Evolutionary conservation across 2,329 filamentous ascomycete genomes (phyloP).

Genomic region (Ophiognomonia clavigignenti-juglandacearum): DNA sequence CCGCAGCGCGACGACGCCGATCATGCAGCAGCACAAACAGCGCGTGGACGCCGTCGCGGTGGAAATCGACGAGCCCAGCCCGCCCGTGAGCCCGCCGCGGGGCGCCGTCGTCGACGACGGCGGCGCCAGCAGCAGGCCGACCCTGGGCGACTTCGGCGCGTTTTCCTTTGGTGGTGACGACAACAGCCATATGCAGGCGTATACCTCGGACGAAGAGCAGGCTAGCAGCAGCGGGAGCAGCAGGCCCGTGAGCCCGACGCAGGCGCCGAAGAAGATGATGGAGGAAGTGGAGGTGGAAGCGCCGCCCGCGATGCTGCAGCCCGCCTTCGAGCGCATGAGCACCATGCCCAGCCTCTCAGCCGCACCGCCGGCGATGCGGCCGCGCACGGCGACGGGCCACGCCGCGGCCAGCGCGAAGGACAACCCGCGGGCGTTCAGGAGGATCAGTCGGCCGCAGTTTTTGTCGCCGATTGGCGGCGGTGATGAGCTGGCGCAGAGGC

Average conservation of each 20-base stretch:
- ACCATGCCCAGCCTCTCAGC: constrained; percentile 4
- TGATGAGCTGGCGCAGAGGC: constrained; percentile 11
- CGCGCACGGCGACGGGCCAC: constrained; percentile 10
- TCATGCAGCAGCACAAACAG: constrained; percentile 5
- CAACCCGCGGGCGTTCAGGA: constrained; percentile 9
- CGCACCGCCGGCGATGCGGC: not conserved
- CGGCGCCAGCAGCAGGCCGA: not conserved
- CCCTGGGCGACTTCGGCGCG: constrained; percentile 2
- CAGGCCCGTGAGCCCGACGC: constrained; percentile 4
- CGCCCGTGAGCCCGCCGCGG: constrained; percentile 12
- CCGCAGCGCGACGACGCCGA: constrained; percentile 9
- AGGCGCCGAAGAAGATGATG: not conserved
- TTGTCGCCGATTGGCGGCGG: constrained; percentile 8
- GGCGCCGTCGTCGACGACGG: not conserved
- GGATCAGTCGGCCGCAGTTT: constrained; percentile 16
- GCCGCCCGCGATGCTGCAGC: not conserved
- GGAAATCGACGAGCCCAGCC: constrained; percentile 1
- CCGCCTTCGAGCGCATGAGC: constrained; percentile 11
- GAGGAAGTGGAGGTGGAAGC: not conserved
- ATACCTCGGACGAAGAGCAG: no score
- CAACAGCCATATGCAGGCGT: not conserved
- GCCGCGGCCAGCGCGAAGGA: no score
- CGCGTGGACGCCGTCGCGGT: constrained; percentile 8
- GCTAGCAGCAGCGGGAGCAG: no score
- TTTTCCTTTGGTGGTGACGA: constrained; percentile 9